Base-by-base conservation (phyloP, 2,329 filamentous ascomycete genomes). In the Apiospora aurea region DNA sequence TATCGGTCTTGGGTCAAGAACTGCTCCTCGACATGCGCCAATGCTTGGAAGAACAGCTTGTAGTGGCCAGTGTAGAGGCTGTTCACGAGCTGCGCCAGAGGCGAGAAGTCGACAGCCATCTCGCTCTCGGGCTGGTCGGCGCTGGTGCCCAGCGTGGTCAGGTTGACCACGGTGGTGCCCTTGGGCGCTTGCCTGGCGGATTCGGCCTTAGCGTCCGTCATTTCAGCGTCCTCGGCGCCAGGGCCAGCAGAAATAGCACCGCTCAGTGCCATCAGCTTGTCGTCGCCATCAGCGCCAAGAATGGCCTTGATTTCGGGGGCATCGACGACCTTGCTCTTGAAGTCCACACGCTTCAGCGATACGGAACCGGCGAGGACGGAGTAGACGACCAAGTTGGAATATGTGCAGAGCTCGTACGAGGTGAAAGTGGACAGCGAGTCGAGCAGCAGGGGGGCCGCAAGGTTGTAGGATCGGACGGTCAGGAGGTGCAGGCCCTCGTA, bases 271-370 rank as follows among this genome's bases (percentile, higher is more conserved):
- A 94, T 88, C 71, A 97, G 86, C 83, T 96, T 96, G 80, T 98
- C 95, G 78, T 97, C 93, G 34, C 92, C 92, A 77, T 96, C 92
- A 49, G 79, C 79, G 72, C 96, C 96, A 34, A 99, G 90, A 75
- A 99, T 97, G 49, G 96, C 96, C 85, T 96, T 97, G 85, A 99
- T 98, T 85, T 99, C 96, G 16, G 96, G 96, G 10, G 96, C 96
- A 82, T 99, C 96, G 53, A 99, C 96, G 38, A 99, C 96, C 87
- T 98, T 98, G 76, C 94, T 94, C 88, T 99, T 99, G 89, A 99
- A 99, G 83, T 99, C 96, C 46, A 98, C 94, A 68, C 96, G 93
- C 87, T 98, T 97, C 71, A 99, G 89, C 66, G 96, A 96, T 34
- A 98, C 92, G 8, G 95, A 97, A 72, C 96, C 96, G 47, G 96